These are phyloP conservation scores for Coniochaeta sp. DNA, from an alignment of 2,329 filamentous ascomycete species.

Conservation along the genomic window DNA sequence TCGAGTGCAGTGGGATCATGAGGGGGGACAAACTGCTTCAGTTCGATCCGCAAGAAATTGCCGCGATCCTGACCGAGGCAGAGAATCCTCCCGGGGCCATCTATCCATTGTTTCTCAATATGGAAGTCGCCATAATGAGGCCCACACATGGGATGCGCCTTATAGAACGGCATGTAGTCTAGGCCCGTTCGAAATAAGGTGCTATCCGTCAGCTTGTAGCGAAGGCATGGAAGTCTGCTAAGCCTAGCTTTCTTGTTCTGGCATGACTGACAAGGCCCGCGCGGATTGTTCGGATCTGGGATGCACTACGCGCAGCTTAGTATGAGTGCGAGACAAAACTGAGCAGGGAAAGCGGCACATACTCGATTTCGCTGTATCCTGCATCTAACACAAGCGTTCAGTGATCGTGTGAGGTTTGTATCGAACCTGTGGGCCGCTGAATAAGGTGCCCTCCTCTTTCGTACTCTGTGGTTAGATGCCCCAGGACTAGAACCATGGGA, in stretches of 20 bases:
- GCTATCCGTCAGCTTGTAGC: constrained; percentile 19
- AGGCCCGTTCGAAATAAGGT: constrained; percentile 16
- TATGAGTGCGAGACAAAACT: too few species aligned
- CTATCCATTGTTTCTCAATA: constrained; percentile 13
- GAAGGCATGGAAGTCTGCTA: constrained; percentile 16
- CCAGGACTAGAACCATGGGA: constrained; percentile 3
- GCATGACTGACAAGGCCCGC: constrained; percentile 16
- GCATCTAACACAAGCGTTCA: constrained; percentile 16
- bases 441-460: constrained; percentile 15
- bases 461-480: constrained; percentile 6
- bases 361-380: constrained; percentile 17
- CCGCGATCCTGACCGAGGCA: constrained; percentile 13
- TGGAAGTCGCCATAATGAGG: constrained; percentile 2
- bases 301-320: constrained; percentile 10
- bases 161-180: constrained; percentile 16
- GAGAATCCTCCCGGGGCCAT: constrained; percentile 8
- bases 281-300: constrained; percentile 15
- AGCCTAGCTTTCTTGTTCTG: constrained; percentile 13
- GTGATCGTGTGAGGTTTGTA: constrained; percentile 14
- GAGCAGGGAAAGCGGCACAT: constrained; percentile 1
- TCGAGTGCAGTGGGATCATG: constrained; percentile 10
- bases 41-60: constrained; percentile 11
- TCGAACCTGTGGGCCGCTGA: constrained; percentile 11
- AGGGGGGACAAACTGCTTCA: constrained; percentile 15
- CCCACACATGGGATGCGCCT: constrained; percentile 12